A percentile compares a stretch with the other conserved stretches of the same genome.
Conservation (phyloP, 192 early-diverging fungal species). For the Mortierella claussenii region DNA sequence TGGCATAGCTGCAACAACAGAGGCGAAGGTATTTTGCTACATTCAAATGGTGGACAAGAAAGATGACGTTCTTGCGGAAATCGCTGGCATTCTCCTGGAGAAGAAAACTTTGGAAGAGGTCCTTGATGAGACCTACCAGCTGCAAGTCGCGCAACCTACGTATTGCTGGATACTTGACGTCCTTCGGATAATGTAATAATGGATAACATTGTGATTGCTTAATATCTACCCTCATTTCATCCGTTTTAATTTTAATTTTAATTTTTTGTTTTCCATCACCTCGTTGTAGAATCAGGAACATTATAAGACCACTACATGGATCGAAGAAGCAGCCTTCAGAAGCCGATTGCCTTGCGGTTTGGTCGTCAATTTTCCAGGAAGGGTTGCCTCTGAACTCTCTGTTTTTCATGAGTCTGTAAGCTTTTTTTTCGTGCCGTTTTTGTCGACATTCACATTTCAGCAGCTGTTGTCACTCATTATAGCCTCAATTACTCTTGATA, state of each 20-base stretch:
- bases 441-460: too few relatives aligned
- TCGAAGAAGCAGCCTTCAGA: not conserved
- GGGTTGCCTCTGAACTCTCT: not conserved
- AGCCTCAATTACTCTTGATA: too few relatives aligned
- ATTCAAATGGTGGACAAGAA: not conserved
- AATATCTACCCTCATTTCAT: not conserved
- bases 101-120: not conserved
- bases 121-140: not conserved
- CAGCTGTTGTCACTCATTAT: too few relatives aligned
- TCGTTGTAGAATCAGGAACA: too few relatives aligned
- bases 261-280: too few relatives aligned
- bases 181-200: too few relatives aligned
- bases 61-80: not conserved
- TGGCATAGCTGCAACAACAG: not conserved
- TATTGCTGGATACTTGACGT: not conserved
- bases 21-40: not conserved
- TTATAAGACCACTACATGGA: not conserved
- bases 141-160: not conserved
- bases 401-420: too few relatives aligned
- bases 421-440: too few relatives aligned
- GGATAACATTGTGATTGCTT: too few relatives aligned
- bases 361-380: not conserved
- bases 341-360: not conserved
- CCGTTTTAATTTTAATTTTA: too few relatives aligned
- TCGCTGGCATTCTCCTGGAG: not conserved